Evolutionary conservation across 495 filamentous ascomycete species (phyloP).

Genomic region (Talaromyces liani): DNA sequence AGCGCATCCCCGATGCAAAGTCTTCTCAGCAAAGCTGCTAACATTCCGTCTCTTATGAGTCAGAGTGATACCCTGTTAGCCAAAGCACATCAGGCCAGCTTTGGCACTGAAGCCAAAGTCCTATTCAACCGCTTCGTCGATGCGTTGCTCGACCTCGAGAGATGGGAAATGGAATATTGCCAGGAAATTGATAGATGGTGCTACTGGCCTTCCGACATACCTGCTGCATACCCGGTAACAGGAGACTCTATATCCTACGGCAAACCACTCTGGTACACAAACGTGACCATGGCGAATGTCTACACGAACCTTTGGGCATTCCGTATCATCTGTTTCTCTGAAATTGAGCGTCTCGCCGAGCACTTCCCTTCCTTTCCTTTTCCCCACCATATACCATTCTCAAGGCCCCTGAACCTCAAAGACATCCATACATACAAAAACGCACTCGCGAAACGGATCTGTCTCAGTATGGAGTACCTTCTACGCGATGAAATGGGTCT

Average conservation of each 20-base stretch:
- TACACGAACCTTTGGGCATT: conserved; percentile 31
- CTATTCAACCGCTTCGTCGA: not conserved
- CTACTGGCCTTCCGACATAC: not conserved
- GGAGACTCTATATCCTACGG: not conserved
- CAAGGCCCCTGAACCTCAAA: not conserved
- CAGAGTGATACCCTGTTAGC: not conserved
- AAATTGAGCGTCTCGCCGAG: conserved; percentile 15
- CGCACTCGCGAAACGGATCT: conserved; percentile 20
- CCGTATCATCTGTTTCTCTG: conserved; percentile 21
- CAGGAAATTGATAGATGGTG: not conserved
- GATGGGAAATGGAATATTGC: not conserved
- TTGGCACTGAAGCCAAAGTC: not conserved
- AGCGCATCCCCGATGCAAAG: not conserved
- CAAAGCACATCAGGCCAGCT: not conserved
- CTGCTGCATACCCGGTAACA: not conserved
- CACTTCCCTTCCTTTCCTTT: not conserved
- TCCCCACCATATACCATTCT: not conserved
- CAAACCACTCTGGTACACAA: conserved; percentile 20
- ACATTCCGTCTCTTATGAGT: not conserved
- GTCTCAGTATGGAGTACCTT: conserved; percentile 29
- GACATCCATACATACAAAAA: not conserved
- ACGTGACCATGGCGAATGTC: conserved; percentile 28
- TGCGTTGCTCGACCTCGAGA: not conserved
- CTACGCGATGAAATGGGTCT: conserved; percentile 33
- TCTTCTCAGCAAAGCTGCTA: not conserved